Percentiles rank a stretch among this genome's conserved stretches.
phyloP scores from a whole-genome alignment of 2,329 filamentous ascomycete species.

The Thermoascus crustaceus region DNA sequence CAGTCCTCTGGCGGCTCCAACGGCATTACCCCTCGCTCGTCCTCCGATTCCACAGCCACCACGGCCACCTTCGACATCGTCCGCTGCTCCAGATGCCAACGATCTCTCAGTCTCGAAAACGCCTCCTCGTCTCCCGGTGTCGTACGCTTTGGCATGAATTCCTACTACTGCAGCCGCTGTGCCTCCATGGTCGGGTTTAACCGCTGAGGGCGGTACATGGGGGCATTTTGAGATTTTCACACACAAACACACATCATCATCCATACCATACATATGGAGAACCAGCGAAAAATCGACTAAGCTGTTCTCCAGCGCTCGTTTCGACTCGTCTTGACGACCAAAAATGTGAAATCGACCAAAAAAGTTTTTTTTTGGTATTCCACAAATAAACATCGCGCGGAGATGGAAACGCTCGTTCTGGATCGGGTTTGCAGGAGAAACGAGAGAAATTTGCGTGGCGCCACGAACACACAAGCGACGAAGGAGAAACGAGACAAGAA shows the following conservation, averaged over 20 bases:
- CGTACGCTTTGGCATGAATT: constrained; percentile 42
- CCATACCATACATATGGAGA: neutral
- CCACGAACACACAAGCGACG: no score
- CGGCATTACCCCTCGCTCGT: constrained; percentile 14
- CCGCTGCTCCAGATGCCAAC: constrained; percentile 42
- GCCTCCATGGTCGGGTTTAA: constrained; percentile 38
- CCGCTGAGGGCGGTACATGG: constrained; percentile 23
- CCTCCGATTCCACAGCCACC: constrained; percentile 17
- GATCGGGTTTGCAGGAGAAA: no score
- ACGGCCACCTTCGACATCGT: constrained; percentile 32
- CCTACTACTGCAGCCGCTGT: constrained; percentile 41
- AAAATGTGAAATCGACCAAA: no score
- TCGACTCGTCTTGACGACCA: neutral
- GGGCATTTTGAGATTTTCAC: no score
- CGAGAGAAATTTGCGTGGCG: no score
- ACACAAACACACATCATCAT: no score
- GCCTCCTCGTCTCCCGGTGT: constrained; percentile 26
- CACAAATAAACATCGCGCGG: no score
- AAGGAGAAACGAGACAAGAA: no score
- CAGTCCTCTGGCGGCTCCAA: constrained; percentile 18
- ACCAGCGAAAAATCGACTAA: neutral
- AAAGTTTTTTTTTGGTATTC: no score
- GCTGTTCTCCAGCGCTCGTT: neutral
- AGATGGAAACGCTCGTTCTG: no score
- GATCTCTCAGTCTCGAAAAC: constrained; percentile 36